Base-by-base conservation (phyloP, 1,284 basidiomycete genomes). In the Vanrija pseudolonga region DNA sequence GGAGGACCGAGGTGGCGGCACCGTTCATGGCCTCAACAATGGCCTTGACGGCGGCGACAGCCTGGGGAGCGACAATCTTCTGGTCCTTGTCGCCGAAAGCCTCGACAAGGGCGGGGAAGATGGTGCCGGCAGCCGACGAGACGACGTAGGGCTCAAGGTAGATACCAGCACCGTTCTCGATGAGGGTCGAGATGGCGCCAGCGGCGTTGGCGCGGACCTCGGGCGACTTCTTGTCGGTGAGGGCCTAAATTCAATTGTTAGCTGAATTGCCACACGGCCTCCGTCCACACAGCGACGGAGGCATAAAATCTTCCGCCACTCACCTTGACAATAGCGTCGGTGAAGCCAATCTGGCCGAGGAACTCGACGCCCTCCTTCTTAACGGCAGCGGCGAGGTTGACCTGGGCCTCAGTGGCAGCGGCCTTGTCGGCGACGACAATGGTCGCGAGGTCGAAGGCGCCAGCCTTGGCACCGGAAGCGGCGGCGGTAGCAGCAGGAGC, bases 71-170 rank as follows among this genome's bases (percentile, higher is more conserved):
- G 61, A 76, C 74, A 42, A 79, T 75, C 68, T 96, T 78, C 32
- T 32, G 32, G 65, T 89, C 86, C 85, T 94, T 95, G 84, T 95
- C 91, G 76, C 81, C 81, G 61, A 93, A 86, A 55, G 88, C 87
- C 80, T 98, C 96, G 69, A 95, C 82, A 69, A 98, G 87, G 62
- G 86, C 84, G 59, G 84, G 83, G 77, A 92, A 89, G 65, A 97
- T 82, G 65, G 89, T 72, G 66, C 65, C 88, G 60, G 76, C 64
- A 38, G 68, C 67, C 55, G 88, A 88, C 65, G 86, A 84, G 77
- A 92, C 78, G 80, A 98, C 89, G 77, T 81, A 83, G 42, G 94
- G 91, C 82, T 99, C 96, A 64, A 98, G 85, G 62, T 89, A 85
- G 77, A 85, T 86, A 68, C 86, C 80, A 56, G 89, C 82, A 65